Evolutionary conservation across 208 protist species (phyloP).

Genomic region (Baffinella frigidus): DNA sequence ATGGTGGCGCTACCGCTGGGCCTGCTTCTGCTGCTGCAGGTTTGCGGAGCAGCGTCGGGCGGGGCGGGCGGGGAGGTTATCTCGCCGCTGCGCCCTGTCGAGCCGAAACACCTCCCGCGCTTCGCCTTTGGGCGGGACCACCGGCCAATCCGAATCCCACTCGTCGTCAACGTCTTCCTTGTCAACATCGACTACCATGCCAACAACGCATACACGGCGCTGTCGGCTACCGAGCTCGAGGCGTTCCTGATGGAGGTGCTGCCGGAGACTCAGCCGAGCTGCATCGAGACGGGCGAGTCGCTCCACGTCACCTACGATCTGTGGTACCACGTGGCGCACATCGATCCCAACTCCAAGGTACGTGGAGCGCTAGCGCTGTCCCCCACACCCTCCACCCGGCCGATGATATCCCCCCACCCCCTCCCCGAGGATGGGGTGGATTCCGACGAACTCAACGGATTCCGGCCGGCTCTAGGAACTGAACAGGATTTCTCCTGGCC

Average conservation of each 20-base stretch:
- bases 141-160: slow-evolving; percentile 10
- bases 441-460: no score
- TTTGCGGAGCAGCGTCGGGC: no score
- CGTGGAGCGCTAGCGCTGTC: no score
- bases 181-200: slow-evolving; percentile 45
- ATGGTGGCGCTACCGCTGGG: no score
- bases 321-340: slow-evolving; percentile 57
- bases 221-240: neutral
- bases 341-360: slow-evolving; percentile 8
- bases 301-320: slow-evolving; percentile 43
- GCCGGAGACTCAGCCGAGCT: neutral
- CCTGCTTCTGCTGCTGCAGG: no score
- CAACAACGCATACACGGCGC: slow-evolving; percentile 42
- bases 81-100: slow-evolving; percentile 31
- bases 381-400: no score
- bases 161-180: slow-evolving; percentile 57
- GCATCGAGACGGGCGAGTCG: slow-evolving; percentile 27
- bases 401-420: no score
- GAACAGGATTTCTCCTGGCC: no score
- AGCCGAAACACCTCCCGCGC: slow-evolving; percentile 38
- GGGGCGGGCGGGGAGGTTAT: no score
- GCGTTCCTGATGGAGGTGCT: neutral
- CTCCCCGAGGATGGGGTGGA: no score
- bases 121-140: slow-evolving; percentile 34
- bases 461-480: no score